phyloP scores from a whole-genome alignment of 2,329 filamentous ascomycete species.

The Aspergillus jensenii region DNA sequence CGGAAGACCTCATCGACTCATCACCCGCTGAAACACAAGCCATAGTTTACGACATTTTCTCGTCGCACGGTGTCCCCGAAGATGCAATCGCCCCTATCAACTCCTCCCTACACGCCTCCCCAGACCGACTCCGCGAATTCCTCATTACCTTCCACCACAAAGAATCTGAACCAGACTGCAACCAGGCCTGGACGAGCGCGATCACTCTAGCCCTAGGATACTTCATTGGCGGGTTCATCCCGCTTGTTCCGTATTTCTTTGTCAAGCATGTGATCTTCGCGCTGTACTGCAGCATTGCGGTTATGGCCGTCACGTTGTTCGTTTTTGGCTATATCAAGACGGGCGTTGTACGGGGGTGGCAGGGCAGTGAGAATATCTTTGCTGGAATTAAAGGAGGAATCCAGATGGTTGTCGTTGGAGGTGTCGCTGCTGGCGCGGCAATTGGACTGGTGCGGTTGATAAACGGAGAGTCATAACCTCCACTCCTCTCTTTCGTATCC shows the following conservation, averaged over 20 bases:
- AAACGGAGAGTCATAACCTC: slow-evolving; percentile 22
- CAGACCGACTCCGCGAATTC: slow-evolving; percentile 45
- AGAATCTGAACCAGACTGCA: slow-evolving; percentile 44
- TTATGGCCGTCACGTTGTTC: slow-evolving; percentile 43
- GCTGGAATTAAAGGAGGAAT: slow-evolving; percentile 60
- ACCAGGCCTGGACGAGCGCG: slow-evolving; percentile 54
- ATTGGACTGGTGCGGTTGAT: slow-evolving; percentile 63
- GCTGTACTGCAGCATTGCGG: slow-evolving; percentile 49
- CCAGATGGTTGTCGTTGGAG: slow-evolving; percentile 65
- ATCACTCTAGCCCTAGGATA: slow-evolving; percentile 68
- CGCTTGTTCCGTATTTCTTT: slow-evolving; percentile 69
- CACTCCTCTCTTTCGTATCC: not conserved
- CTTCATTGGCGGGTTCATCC: slow-evolving; percentile 69
- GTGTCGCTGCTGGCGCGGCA: slow-evolving; percentile 64
- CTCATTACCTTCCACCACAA: slow-evolving; percentile 51
- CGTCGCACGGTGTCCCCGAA: slow-evolving; percentile 41
- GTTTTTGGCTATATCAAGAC: slow-evolving; percentile 47
- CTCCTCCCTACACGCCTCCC: slow-evolving; percentile 36
- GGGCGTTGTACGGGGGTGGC: slow-evolving; percentile 47
- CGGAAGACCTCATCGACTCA: slow-evolving; percentile 39
- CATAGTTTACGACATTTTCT: slow-evolving; percentile 44
- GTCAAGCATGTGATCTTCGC: slow-evolving; percentile 46
- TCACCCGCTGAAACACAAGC: slow-evolving; percentile 37
- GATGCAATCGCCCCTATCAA: slow-evolving; percentile 37
- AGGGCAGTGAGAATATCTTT: slow-evolving; percentile 46